Evolutionary conservation across 768 basidiomycete genomes (phyloP).

Genomic region (Thelephora aurantiotincta): DNA sequence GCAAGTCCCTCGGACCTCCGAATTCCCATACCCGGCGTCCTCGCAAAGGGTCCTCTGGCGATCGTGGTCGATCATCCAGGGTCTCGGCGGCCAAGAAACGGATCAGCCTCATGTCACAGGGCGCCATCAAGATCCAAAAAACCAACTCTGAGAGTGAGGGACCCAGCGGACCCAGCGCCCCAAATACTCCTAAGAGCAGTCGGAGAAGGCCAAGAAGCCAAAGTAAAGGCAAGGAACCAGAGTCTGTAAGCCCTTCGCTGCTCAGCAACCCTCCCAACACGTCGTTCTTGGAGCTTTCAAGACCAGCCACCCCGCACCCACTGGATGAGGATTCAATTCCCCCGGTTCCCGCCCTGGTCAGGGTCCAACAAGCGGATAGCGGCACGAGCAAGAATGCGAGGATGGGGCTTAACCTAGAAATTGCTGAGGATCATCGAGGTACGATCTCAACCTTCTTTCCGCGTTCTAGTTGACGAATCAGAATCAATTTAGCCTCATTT

Average conservation of each 20-base stretch:
- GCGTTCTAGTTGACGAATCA: too few species aligned
- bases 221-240: neutral
- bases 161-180: neutral
- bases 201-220: neutral
- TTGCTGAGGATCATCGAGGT: too few species aligned
- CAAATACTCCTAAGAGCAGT: neutral
- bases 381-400: neutral
- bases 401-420: neutral
- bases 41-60: slow-evolving; percentile 1
- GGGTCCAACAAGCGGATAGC: neutral
- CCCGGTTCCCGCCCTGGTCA: neutral
- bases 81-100: slow-evolving; percentile 54
- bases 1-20: slow-evolving; percentile 8
- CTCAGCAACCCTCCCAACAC: neutral
- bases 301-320: neutral
- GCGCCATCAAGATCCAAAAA: slow-evolving; percentile 48
- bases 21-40: slow-evolving; percentile 13
- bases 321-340: neutral
- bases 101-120: slow-evolving; percentile 48
- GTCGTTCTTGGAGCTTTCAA: neutral
- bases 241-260: neutral
- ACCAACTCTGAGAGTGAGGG: neutral
- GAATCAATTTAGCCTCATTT: too few species aligned
- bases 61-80: slow-evolving; percentile 6
- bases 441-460: too few species aligned